Percentiles rank a stretch among this genome's conserved stretches.
These are phyloP conservation scores for Curvularia eragrostidis DNA, from an alignment of 2,329 filamentous ascomycete species.

Conservation along the genomic window DNA sequence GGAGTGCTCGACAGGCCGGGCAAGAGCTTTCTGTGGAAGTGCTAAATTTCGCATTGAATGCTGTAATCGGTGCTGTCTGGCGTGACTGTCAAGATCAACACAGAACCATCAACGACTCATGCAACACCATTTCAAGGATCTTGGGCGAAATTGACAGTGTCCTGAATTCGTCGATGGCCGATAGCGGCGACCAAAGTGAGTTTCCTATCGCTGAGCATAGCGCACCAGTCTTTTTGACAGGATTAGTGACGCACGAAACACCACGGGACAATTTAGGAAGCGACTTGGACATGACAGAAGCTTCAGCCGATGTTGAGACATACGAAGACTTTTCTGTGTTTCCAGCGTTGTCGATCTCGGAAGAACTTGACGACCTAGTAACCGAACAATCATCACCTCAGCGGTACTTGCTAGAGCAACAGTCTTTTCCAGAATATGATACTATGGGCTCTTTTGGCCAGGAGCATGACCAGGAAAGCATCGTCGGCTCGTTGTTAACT, in stretches of 20 bases:
- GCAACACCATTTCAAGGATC: slow-evolving; percentile 5
- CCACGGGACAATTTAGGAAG: not conserved
- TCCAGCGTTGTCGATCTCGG: not conserved
- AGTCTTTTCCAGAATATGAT: not conserved
- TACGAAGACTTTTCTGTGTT: slow-evolving; percentile 4
- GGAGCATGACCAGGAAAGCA: not conserved
- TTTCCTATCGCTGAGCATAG: not conserved
- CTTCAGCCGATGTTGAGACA: not conserved
- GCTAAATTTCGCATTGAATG: slow-evolving; percentile 11
- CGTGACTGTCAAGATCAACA: slow-evolving; percentile 8
- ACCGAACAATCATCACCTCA: not conserved
- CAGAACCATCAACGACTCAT: not conserved
- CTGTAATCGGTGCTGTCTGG: slow-evolving; percentile 12
- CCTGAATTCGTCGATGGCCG: not conserved
- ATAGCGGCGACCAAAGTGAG: not conserved
- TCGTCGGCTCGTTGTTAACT: not conserved
- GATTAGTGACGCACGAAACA: not conserved
- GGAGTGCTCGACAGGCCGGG: slow-evolving; percentile 8
- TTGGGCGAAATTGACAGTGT: not conserved
- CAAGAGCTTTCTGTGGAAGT: slow-evolving; percentile 1
- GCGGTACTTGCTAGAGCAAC: not conserved
- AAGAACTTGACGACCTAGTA: not conserved
- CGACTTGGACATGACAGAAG: not conserved
- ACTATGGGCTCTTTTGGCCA: not conserved
- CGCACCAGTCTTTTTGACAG: not conserved